Evolutionary conservation across 805 yeast species (phyloP).

Genomic region (Saturnispora hagleri): DNA sequence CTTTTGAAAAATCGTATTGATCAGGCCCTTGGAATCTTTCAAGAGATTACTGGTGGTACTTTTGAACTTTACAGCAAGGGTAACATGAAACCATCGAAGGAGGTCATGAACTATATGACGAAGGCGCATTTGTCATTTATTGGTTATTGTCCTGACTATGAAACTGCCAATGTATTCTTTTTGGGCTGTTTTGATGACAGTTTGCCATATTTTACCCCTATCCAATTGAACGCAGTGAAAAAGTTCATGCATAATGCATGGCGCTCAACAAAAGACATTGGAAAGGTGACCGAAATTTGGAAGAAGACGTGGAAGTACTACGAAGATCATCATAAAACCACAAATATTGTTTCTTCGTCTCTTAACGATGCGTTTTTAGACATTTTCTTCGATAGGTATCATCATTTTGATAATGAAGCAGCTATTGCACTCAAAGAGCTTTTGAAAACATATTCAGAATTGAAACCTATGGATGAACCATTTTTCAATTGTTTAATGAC

Average conservation of each 20-base stretch:
- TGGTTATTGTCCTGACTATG: constrained; percentile 63
- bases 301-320: constrained; percentile 46
- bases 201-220: constrained; percentile 61
- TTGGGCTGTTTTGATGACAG: constrained; percentile 57
- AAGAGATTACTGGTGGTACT: constrained; percentile 43
- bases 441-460: constrained; percentile 44
- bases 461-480: constrained; percentile 65
- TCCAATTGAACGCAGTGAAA: constrained; percentile 65
- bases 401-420: constrained; percentile 43
- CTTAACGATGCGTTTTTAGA: constrained; percentile 60
- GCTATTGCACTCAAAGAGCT: constrained; percentile 46
- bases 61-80: constrained; percentile 24
- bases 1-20: constrained; percentile 52
- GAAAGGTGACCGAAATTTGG: constrained; percentile 54
- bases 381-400: constrained; percentile 56
- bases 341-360: constrained; percentile 62
- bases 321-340: constrained; percentile 36
- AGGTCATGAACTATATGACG: constrained; percentile 43
- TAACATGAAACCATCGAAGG: constrained; percentile 18
- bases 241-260: constrained; percentile 54
- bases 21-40: constrained; percentile 54
- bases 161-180: constrained; percentile 64
- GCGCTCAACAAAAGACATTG: constrained; percentile 45
- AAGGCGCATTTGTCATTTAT: constrained; percentile 72
- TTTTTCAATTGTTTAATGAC: constrained; percentile 70